Evolutionary conservation across 2,329 filamentous ascomycete genomes (phyloP).

Genomic region (Fonsecaea erecta): DNA sequence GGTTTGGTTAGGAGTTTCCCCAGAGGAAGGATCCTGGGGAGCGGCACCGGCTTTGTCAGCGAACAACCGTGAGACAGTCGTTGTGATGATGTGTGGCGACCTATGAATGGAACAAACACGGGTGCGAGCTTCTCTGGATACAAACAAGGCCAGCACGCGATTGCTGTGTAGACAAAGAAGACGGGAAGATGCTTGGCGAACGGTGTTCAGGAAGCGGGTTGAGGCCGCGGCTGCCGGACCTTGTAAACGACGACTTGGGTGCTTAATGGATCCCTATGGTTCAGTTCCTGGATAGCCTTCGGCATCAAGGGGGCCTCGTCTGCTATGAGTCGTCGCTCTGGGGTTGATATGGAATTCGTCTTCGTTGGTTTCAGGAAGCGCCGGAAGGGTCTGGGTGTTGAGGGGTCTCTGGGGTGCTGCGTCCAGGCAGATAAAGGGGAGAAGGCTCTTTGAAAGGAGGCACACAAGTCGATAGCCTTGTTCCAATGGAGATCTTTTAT

Average conservation of each 20-base stretch:
- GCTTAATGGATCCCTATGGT: not conserved
- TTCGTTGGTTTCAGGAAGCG: slow-evolving; percentile 16
- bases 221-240: not conserved
- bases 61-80: slow-evolving; percentile 36
- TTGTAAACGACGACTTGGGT: not conserved
- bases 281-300: not conserved
- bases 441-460: not conserved
- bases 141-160: not conserved
- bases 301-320: not conserved
- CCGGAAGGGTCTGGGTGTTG: slow-evolving; percentile 3
- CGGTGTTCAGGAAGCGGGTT: not conserved
- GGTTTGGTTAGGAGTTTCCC: slow-evolving; percentile 29
- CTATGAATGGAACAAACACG: slow-evolving; percentile 14
- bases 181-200: slow-evolving; percentile 3
- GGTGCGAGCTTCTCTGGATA: slow-evolving; percentile 5
- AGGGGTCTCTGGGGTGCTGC: slow-evolving; percentile 1
- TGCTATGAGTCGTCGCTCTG: not conserved
- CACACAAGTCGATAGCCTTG: not conserved
- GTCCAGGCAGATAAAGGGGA: not conserved
- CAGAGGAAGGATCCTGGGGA: slow-evolving; percentile 32
- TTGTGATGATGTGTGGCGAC: slow-evolving; percentile 26
- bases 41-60: slow-evolving; percentile 38
- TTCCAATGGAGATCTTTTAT: slow-evolving; percentile 6
- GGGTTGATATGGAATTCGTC: not conserved
- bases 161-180: slow-evolving; percentile 10